These are phyloP conservation scores for Cordia subcordata DNA, from an alignment of 257 asterid species.

Conservation along the genomic window DNA sequence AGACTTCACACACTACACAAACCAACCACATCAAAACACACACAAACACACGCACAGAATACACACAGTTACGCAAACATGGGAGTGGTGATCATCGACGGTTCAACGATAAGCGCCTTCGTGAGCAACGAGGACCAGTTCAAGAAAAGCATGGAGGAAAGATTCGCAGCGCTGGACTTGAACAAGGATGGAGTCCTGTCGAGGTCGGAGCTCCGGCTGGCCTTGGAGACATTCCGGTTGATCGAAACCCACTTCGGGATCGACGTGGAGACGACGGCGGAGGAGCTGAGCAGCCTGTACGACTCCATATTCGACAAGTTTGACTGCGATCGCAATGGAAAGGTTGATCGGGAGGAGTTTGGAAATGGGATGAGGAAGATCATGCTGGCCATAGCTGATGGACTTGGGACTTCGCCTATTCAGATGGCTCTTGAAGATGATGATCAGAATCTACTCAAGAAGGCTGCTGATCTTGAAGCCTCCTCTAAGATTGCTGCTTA, in stretches of 20 bases:
- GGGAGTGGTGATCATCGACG: slow-evolving; percentile 83
- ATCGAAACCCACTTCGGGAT: slow-evolving; percentile 74
- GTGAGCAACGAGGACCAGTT: slow-evolving; percentile 55
- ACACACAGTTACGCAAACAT: too few species aligned
- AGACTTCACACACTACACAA: too few species aligned
- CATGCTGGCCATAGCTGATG: slow-evolving; percentile 83
- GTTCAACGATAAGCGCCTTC: slow-evolving; percentile 58
- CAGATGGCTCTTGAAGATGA: slow-evolving; percentile 91
- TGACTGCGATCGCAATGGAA: slow-evolving; percentile 55
- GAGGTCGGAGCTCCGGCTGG: slow-evolving; percentile 72
- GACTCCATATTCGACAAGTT: slow-evolving; percentile 69
- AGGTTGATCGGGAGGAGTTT: slow-evolving; percentile 63
- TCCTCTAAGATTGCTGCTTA: slow-evolving; percentile 36
- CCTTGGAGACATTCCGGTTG: slow-evolving; percentile 70
- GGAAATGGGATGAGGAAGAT: slow-evolving; percentile 61
- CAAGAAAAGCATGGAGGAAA: slow-evolving; percentile 47
- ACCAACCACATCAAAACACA: too few species aligned
- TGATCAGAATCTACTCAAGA: slow-evolving; percentile 51
- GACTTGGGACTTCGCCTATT: slow-evolving; percentile 71
- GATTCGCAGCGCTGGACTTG: slow-evolving; percentile 58
- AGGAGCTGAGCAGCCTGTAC: slow-evolving; percentile 68
- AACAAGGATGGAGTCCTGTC: too few species aligned
- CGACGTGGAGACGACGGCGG: slow-evolving; percentile 65
- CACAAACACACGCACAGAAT: too few species aligned
- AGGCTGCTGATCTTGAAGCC: slow-evolving; percentile 85